Conservation (phyloP, 768 basidiomycete genomes). For the Russula brevipes region DNA sequence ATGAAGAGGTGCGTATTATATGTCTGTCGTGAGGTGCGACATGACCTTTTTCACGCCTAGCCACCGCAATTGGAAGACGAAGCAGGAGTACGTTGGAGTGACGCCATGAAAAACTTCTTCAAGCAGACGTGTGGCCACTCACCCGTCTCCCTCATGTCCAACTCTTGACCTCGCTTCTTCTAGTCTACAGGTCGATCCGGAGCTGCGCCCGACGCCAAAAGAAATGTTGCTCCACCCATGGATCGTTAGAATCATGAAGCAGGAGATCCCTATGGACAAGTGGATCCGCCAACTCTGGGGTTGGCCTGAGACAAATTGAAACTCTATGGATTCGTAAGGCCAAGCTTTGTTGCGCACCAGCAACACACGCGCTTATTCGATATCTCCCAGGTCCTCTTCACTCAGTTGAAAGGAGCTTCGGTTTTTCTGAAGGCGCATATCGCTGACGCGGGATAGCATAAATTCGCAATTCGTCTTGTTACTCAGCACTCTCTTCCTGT, state of each 20-base stretch:
- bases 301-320: slow-evolving; percentile 50
- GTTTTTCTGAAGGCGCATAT: too few species aligned
- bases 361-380: slow-evolving; percentile 7
- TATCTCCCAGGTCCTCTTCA: slow-evolving; percentile 25
- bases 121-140: slow-evolving; percentile 60
- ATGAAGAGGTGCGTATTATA: slow-evolving; percentile 51
- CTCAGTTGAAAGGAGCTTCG: slow-evolving; percentile 29
- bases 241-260: slow-evolving; percentile 70
- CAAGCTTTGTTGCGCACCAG: slow-evolving; percentile 9
- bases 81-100: slow-evolving; percentile 58
- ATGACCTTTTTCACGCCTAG: slow-evolving; percentile 36
- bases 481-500: too few species aligned
- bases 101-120: slow-evolving; percentile 90
- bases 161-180: slow-evolving; percentile 10
- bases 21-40: slow-evolving; percentile 24
- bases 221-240: slow-evolving; percentile 83
- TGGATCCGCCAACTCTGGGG: slow-evolving; percentile 86
- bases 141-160: slow-evolving; percentile 12
- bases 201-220: slow-evolving; percentile 72
- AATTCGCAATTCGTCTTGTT: too few species aligned
- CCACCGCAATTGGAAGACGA: slow-evolving; percentile 82
- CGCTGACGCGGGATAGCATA: too few species aligned
- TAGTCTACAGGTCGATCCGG: slow-evolving; percentile 67
- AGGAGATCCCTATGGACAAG: slow-evolving; percentile 81
- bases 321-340: slow-evolving; percentile 32